phyloP scores from a whole-genome alignment of 2,329 filamentous ascomycete genomes.

The Trichoderma polysporum region DNA sequence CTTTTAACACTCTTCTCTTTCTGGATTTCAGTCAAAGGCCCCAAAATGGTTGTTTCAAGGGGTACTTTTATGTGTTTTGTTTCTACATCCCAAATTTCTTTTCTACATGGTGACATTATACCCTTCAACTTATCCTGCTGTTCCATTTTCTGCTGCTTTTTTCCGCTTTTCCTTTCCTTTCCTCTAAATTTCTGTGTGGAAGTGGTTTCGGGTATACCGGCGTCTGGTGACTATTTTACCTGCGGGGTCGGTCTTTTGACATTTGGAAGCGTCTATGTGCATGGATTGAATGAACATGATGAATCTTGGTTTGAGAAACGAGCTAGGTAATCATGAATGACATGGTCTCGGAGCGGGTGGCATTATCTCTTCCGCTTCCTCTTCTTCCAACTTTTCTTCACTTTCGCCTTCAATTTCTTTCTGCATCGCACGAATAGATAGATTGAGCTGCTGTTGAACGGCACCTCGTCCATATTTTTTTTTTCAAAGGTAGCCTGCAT shows the following conservation, averaged over 20 bases:
- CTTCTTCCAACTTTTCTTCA: background rate
- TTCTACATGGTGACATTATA: background rate
- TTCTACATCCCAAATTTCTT: background rate
- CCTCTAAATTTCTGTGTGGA: background rate
- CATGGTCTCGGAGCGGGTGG: constrained; percentile 2
- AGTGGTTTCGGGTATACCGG: background rate
- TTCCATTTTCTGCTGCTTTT: background rate
- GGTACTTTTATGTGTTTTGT: background rate
- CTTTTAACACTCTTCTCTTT: background rate
- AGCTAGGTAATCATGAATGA: constrained; percentile 12
- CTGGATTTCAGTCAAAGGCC: background rate
- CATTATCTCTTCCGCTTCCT: background rate
- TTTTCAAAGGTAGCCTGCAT: background rate
- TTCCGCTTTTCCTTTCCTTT: background rate
- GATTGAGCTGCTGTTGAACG: constrained; percentile 7
- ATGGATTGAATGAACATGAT: constrained; percentile 13
- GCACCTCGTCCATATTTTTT: background rate
- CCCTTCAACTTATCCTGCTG: background rate
- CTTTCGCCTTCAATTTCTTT: background rate
- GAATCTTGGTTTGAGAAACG: background rate
- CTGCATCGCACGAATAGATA: constrained; percentile 5
- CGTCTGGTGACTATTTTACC: background rate
- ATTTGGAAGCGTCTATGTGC: background rate
- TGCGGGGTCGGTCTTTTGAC: constrained; percentile 3
- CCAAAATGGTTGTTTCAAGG: background rate